Conservation (phyloP, 345 rosid species). For the Lepidium africanum region DNA sequence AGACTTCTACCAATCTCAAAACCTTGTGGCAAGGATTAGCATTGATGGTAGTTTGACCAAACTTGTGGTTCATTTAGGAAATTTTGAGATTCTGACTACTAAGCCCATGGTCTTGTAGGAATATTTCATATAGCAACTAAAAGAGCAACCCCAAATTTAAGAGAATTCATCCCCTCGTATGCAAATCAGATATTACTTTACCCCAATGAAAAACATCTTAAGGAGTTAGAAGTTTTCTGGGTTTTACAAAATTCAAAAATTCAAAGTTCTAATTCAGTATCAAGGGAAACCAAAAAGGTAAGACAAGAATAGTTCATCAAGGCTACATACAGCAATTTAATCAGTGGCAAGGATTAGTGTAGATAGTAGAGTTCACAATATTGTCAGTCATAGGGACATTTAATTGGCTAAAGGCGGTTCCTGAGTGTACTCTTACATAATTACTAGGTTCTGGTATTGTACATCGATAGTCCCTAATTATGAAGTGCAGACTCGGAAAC, state of each 20-base stretch:
- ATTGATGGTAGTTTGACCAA: neutral
- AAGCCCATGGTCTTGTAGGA: neutral
- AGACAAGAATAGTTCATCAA: neutral
- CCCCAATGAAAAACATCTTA: neutral
- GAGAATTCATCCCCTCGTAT: neutral
- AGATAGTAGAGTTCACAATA: neutral
- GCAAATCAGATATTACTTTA: neutral
- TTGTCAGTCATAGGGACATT: neutral
- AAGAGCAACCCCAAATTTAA: neutral
- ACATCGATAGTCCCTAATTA: no score
- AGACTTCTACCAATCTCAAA: neutral
- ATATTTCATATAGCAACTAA: neutral
- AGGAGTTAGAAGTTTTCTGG: neutral
- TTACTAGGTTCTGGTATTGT: neutral
- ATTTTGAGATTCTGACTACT: neutral
- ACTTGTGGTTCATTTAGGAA: neutral
- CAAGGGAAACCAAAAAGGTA: neutral
- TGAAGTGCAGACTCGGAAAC: neutral
- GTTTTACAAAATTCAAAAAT: neutral
- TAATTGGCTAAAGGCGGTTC: neutral
- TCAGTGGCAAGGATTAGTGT: neutral
- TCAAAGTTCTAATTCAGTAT: neutral
- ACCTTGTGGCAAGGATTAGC: neutral
- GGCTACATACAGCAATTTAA: neutral
- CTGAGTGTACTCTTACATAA: neutral